These are phyloP conservation scores for Leonotis leonurus DNA, from an alignment of 257 asterid species.

Conservation along the genomic window DNA sequence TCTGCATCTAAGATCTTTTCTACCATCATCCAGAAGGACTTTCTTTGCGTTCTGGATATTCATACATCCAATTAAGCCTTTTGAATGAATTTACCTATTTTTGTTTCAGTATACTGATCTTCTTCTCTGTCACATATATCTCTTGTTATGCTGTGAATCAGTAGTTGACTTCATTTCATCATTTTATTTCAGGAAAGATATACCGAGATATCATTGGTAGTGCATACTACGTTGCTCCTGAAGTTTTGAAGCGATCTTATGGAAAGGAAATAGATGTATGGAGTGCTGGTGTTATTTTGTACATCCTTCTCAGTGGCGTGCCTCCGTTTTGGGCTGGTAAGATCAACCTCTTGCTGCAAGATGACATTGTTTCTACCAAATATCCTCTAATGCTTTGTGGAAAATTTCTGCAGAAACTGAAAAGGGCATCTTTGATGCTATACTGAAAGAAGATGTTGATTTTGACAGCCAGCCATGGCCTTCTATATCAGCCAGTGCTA, in stretches of 20 bases:
- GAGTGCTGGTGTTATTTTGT: constrained; percentile 94
- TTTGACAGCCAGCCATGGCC: constrained; percentile 93
- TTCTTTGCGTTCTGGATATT: background rate
- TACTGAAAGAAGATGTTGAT: constrained; percentile 76
- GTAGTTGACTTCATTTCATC: background rate
- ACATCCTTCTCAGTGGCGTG: constrained; percentile 83
- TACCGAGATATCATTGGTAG: constrained; percentile 82
- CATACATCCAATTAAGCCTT: background rate
- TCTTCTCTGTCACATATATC: background rate
- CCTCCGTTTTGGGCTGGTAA: constrained; percentile 99
- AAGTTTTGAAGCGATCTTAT: constrained; percentile 68
- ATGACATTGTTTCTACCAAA: background rate
- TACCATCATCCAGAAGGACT: background rate
- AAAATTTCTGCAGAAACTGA: constrained; percentile 61
- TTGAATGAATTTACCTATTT: background rate
- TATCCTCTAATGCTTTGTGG: constrained; percentile 13
- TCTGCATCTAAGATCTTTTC: background rate
- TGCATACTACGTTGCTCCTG: constrained; percentile 93
- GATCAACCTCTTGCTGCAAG: constrained; percentile 7
- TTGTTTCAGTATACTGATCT: background rate
- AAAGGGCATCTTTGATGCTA: constrained; percentile 88
- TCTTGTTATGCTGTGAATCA: constrained; percentile 4
- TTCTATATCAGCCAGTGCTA: constrained; percentile 62
- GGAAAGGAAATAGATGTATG: constrained; percentile 89
- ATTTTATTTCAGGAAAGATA: constrained; percentile 45